Evolutionary conservation across 208 protist genomes (phyloP), one percentile per base, ranked within the genome.

Genomic region (Crithidia sp.): DNA sequence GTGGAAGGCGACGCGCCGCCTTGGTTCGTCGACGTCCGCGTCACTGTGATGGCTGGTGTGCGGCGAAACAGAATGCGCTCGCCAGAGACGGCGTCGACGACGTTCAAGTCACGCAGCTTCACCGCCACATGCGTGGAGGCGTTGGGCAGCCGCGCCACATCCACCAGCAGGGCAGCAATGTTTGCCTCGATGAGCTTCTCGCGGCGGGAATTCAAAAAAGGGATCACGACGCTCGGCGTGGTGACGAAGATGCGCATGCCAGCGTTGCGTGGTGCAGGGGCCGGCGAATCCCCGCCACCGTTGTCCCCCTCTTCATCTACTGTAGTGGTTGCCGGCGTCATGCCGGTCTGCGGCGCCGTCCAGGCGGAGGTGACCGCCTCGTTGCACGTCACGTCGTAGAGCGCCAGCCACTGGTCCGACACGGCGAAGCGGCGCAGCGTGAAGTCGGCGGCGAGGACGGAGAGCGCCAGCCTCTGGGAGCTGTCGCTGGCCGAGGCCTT

Each of bases 341-440:
- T 70, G 16, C 61, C 74, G 13, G 69, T 78, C 66, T 77, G 70
- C 13, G 62, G 45, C 3, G 82, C 79, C 14, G 71, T 62, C 63
- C 84, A 81, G 17, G 86, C 92, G 7, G 67, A 58, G 54, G 83
- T 37, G 12, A 95, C 81, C 4, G 76, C 72, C 74, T 94, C 89
- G 75, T 95, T 93, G 74, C 82, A 91, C 53, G 92, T 67, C 62
- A 86, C 84, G 65, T 97, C 91, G 77, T 91, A 89, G 43, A 95
- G 64, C 43, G 74, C 79, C 53, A 95, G 80, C 93, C 93, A 97
- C 79, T 95, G 90, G 62, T 91, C 86, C 7, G 90, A 94, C 17
- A 97, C 68, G 50, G 90, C 86, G 52, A 97, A 87, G n/a, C 89
- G 89, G 60, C 83, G 74, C 41, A 97, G 77, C 19, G 90, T 93